Evolutionary conservation across 805 yeast species (phyloP), one percentile per base, ranked within the genome.

Genomic region (Saccharomycopsis amapae): DNA sequence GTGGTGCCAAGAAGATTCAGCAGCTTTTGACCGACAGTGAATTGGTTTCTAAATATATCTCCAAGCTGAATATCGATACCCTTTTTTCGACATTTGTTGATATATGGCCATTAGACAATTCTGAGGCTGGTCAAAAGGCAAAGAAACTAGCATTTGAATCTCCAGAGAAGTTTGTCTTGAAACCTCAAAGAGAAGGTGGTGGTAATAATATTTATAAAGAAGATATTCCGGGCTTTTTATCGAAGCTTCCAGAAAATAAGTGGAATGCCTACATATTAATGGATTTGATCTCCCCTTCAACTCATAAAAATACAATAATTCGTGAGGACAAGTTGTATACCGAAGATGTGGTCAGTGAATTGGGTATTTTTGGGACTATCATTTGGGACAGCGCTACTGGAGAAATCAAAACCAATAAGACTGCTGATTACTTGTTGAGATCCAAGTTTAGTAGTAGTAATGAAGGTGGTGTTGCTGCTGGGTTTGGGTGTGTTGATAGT

Each of bases 401-500:
- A 2, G 67, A 74, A 30, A 66, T 83, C 9, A 56, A 76, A 32
- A 59, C 66, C 45, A 93, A 93, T 61, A 76, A 76, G 34, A 75
- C 75, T 52, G 78, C 88, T 1, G 97, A 97, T 4, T 86, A 85
- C 78, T 69, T 93, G 53, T 67, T 93, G 55, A 78, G 98, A 65
- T 84, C 96, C 0, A 93, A 93, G 62, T 78, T 88, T 47, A 82
- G 85, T 53, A 68, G 82, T 3, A 83, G 95, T 44, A 81, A 93
- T 63, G 99, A 93, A 67, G 98, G 98, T 32, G 99, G 99, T 33
- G 97, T 93, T 28, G 97, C 97, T 19, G 98, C 98, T 13, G 99
- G 99, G 1, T 90, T 85, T 64, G 99, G 97, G 5, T 88, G 97
- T 63, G 85, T 93, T 34, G 98, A 93, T 63, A 84, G 88, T 58